Evolutionary conservation across 345 rosid genomes (phyloP).

Genomic region (Excoecaria agallocha): DNA sequence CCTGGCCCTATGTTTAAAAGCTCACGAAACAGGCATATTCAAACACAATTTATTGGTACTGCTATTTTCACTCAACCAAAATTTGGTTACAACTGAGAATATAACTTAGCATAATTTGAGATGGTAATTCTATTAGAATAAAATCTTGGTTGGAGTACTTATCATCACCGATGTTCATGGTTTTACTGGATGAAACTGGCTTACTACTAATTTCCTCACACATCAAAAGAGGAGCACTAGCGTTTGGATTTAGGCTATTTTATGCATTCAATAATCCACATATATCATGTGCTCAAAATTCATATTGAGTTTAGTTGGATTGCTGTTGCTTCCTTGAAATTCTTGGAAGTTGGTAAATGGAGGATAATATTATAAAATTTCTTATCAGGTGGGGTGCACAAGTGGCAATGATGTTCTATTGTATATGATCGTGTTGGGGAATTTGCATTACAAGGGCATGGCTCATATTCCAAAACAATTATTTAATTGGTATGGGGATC

Average conservation of each 20-base stretch:
- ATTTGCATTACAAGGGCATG: conserved; percentile 28
- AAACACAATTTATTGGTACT: not conserved
- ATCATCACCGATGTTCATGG: not conserved
- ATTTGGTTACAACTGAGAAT: not conserved
- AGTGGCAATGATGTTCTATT: conserved; percentile 22
- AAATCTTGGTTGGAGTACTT: not conserved
- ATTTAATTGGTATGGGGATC: conserved; percentile 6
- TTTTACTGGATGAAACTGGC: not conserved
- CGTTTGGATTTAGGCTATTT: conserved; percentile 16
- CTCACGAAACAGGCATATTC: not conserved
- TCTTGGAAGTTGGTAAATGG: conserved; percentile 15
- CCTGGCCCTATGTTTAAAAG: not conserved
- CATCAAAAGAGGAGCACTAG: too few species aligned
- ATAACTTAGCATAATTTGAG: not conserved
- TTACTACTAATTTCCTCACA: not conserved
- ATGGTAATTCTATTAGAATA: not conserved
- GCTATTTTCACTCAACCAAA: not conserved
- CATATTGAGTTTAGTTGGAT: not conserved
- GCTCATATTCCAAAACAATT: conserved; percentile 28
- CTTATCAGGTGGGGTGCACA: conserved; percentile 8
- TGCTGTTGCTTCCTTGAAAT: conserved; percentile 3
- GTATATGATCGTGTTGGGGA: conserved; percentile 24
- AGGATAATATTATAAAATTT: conserved; percentile 20
- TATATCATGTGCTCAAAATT: not conserved
- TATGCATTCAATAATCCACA: conserved; percentile 5